Evolutionary conservation across 371 early-diverging fungal genomes (phyloP), one percentile per base, ranked within the genome.

Genomic region (Lichtheimia ornata): DNA sequence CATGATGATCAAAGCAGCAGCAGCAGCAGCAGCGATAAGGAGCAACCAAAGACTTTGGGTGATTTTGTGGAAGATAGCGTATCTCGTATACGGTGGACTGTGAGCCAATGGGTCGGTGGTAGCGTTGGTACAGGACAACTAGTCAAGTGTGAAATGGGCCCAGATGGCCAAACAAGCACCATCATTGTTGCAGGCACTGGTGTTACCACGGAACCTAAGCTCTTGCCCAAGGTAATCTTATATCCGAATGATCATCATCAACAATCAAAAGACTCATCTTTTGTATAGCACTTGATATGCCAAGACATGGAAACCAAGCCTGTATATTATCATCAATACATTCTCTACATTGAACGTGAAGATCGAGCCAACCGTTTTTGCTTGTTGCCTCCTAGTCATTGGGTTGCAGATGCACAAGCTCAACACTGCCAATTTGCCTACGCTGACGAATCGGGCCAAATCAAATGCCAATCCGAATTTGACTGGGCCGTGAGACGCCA

Each of bases 41-140:
- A 14, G 3, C 50, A 61, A 22, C 35, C 0, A 35, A 35, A 35
- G 2, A 35, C 35, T 11, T 2, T 35, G 11, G 35, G 35, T 35
- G 35, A 35, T 35, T 44, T 30, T 15, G 55, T 64, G 35, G 58
- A 66, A 42, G 54, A 66, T 14, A 57, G 50, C 12, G 59, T 60
- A 15, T 54, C 57, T 0, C 58, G 47, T 17, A 20, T 58, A 9
- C 61, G 66, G 3, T 66, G 66, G 66, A 53, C 50, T 14, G 66
- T 66, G 6, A 62, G 66, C 25, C 66, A 62, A 45, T 62, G 57
- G 62, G 60, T 66, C 2, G 66, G 66, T 35, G 66, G 66, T 5
- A 51, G 58, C 20, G 66, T 62, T 14, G 66, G 66, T 25, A 66
- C 62, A 2, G 66, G 66, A 24, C 62, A 58, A 20, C 42, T 61